Percentiles rank a stretch among this genome's conserved stretches.
Conservation (phyloP, 2,329 filamentous ascomycete genomes). For the Xylaria sp. region DNA sequence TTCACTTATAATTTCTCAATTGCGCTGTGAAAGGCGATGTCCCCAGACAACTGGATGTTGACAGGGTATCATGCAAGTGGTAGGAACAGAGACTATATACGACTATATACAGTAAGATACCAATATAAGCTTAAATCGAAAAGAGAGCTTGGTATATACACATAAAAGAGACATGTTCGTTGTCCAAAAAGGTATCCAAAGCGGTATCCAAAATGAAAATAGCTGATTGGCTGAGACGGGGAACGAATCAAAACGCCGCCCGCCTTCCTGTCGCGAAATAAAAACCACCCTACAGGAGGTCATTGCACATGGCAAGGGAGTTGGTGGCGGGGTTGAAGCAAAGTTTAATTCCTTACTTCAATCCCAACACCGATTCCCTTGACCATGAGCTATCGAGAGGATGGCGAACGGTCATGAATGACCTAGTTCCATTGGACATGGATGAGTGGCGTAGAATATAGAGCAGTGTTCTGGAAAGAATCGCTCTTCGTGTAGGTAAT, state of each 20-base stretch:
- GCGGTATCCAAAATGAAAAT: neutral
- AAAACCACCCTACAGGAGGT: neutral
- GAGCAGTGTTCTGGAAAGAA: neutral
- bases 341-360: neutral
- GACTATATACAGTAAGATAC: neutral
- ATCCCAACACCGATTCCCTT: neutral
- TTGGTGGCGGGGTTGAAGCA: neutral
- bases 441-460: conserved; percentile 38
- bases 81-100: neutral
- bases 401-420: neutral
- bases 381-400: neutral
- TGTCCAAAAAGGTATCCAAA: neutral
- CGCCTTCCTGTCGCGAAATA: neutral
- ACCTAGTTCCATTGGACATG: conserved; percentile 38
- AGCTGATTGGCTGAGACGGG: neutral
- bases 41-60: neutral
- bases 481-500: conserved; percentile 40
- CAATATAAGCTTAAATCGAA: neutral
- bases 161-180: neutral
- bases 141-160: neutral
- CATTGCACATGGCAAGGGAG: neutral
- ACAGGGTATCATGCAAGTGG: neutral
- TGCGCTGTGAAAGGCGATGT: neutral
- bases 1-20: neutral
- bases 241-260: neutral